Conservation (phyloP, 176 grass and related monocot species). For the Alopecurus myosuroides region DNA sequence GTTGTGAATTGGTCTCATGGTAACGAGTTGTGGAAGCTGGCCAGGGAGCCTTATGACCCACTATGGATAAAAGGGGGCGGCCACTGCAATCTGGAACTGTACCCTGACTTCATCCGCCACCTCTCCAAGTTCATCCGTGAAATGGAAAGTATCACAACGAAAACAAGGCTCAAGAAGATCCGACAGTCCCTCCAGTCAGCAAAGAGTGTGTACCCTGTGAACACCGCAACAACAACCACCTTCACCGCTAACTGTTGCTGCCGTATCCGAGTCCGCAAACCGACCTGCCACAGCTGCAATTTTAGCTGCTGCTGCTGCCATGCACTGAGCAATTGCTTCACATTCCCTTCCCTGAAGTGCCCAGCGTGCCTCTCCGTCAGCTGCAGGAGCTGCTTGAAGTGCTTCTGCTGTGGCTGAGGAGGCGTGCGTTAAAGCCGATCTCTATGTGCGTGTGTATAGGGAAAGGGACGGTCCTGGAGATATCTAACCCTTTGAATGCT, state of each 20-base stretch:
- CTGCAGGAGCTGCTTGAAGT: slow-evolving; percentile 39
- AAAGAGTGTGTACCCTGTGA: slow-evolving; percentile 18
- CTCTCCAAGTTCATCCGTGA: slow-evolving; percentile 81
- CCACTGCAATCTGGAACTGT: slow-evolving; percentile 98
- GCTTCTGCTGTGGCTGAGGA: slow-evolving; percentile 32
- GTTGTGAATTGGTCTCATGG: slow-evolving; percentile 94
- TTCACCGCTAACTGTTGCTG: slow-evolving; percentile 88
- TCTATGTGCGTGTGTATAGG: slow-evolving; percentile 22
- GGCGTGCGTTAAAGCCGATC: background rate
- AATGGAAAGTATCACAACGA: slow-evolving; percentile 76
- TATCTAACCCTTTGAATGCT: slow-evolving; percentile 40
- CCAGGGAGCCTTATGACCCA: slow-evolving; percentile 90
- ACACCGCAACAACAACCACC: slow-evolving; percentile 54
- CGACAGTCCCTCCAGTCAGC: slow-evolving; percentile 45
- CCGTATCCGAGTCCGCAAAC: slow-evolving; percentile 61
- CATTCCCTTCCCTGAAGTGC: slow-evolving; percentile 5
- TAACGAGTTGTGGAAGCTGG: slow-evolving; percentile 80
- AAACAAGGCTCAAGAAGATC: slow-evolving; percentile 82
- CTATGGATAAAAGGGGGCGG: slow-evolving; percentile 98
- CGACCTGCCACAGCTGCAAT: slow-evolving; percentile 49
- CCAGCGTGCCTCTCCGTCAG: slow-evolving; percentile 29
- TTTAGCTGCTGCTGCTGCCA: slow-evolving; percentile 31
- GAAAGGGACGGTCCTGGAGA: slow-evolving; percentile 24
- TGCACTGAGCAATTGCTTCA: slow-evolving; percentile 9
- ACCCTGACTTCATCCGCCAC: slow-evolving; percentile 90